A percentile compares a stretch with the other conserved stretches of the same genome.
phyloP scores from a whole-genome alignment of 2,329 filamentous ascomycete species.

The Trichoderma asperellum region DNA sequence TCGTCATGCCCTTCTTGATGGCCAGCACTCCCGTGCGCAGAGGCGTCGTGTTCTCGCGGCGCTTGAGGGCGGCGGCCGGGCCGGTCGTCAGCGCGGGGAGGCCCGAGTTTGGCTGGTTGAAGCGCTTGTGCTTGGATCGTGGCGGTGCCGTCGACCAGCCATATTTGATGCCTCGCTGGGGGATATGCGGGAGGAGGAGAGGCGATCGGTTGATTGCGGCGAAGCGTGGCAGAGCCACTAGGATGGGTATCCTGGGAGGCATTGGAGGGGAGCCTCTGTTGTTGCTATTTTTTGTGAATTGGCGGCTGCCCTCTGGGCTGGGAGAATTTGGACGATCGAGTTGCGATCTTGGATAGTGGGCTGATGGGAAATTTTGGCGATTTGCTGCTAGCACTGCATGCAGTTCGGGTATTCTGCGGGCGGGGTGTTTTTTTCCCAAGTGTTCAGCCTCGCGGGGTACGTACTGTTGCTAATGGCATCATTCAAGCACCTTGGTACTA shows the following conservation, averaged over 20 bases:
- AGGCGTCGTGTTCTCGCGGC: slow-evolving; percentile 62
- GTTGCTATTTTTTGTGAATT: background rate
- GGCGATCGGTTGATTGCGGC: slow-evolving; percentile 34
- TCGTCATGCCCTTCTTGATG: slow-evolving; percentile 95
- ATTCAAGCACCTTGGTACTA: no score
- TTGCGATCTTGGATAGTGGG: background rate
- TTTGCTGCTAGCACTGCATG: background rate
- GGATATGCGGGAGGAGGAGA: slow-evolving; percentile 51
- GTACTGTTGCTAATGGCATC: background rate
- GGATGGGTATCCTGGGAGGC: slow-evolving; percentile 51
- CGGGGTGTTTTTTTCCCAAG: background rate
- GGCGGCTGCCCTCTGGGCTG: background rate
- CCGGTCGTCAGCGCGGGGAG: slow-evolving; percentile 61
- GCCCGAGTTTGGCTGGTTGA: slow-evolving; percentile 62
- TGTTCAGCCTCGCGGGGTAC: slow-evolving; percentile 26
- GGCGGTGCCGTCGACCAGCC: slow-evolving; percentile 63
- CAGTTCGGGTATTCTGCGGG: slow-evolving; percentile 31
- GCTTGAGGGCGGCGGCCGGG: slow-evolving; percentile 63
- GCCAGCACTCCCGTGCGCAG: slow-evolving; percentile 81
- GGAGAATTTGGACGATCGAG: background rate
- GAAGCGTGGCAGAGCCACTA: slow-evolving; percentile 49
- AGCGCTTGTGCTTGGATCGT: slow-evolving; percentile 59
- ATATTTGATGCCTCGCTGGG: slow-evolving; percentile 57
- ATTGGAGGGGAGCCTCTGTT: slow-evolving; percentile 38
- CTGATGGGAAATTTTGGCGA: slow-evolving; percentile 31